Conservation (phyloP, 768 basidiomycete species). For the Xanthoconium purpureum region DNA sequence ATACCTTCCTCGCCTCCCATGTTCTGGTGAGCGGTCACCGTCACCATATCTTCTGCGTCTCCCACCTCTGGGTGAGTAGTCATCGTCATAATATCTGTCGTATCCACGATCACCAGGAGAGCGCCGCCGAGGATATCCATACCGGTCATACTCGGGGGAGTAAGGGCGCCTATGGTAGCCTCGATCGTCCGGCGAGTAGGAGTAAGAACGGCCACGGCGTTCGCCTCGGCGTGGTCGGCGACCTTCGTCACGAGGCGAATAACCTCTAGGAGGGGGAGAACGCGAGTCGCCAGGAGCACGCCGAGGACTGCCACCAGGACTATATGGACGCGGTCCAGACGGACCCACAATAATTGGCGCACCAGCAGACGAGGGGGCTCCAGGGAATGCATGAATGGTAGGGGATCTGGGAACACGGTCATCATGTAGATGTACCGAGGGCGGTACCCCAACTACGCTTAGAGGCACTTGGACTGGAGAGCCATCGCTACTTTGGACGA, state of each 20-base stretch:
- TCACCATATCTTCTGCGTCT: neutral
- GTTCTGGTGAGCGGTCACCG: neutral
- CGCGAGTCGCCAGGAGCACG: conserved; percentile 3
- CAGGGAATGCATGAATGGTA: conserved; percentile 23
- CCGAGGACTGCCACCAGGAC: conserved; percentile 2
- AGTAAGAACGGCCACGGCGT: conserved; percentile 19
- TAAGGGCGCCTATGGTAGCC: conserved; percentile 3
- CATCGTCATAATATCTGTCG: conserved; percentile 4
- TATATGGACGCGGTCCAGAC: conserved; percentile 12
- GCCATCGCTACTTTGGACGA: conserved; percentile 15
- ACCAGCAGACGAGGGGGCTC: neutral
- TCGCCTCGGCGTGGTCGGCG: neutral
- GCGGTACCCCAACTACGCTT: conserved; percentile 15
- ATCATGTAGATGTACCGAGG: conserved; percentile 7
- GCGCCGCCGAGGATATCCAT: conserved; percentile 10
- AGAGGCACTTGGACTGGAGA: conserved; percentile 23
- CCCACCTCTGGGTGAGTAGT: conserved; percentile 14
- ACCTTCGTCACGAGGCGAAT: conserved; percentile 1
- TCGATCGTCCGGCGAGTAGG: conserved; percentile 19
- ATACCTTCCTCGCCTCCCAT: neutral
- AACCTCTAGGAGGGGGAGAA: conserved; percentile 5
- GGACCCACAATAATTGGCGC: conserved; percentile 6
- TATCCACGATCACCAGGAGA: conserved; percentile 19
- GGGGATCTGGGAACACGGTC: conserved; percentile 21
- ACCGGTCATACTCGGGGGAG: conserved; percentile 14